Evolutionary conservation across 1,139 yeast species (phyloP).

Genomic region (Geotrichum reessii): DNA sequence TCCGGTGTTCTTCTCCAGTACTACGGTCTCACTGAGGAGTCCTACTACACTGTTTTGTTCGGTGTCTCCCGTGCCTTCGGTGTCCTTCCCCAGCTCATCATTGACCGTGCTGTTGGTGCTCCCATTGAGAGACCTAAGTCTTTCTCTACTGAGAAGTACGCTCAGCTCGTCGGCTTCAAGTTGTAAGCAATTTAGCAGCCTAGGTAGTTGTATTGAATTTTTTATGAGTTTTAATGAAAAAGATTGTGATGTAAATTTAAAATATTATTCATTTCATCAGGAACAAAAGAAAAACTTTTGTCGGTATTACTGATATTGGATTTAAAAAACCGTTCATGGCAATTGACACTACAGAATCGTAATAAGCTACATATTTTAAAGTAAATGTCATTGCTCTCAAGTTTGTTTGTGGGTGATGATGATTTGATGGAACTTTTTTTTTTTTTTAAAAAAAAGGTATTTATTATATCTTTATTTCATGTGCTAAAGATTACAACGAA

Average conservation of each 20-base stretch:
- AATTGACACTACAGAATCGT: too few relatives aligned
- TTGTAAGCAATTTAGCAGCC: constrained; percentile 22
- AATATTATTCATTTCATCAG: background rate
- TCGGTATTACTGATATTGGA: background rate
- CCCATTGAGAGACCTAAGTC: constrained; percentile 62
- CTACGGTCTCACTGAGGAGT: constrained; percentile 51
- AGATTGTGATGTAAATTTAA: constrained; percentile 1
- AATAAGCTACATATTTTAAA: too few relatives aligned
- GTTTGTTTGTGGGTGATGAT: too few relatives aligned
- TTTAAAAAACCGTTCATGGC: too few relatives aligned
- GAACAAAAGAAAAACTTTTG: background rate
- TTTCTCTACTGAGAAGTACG: constrained; percentile 44
- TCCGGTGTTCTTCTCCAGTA: constrained; percentile 54
- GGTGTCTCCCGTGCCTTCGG: constrained; percentile 57
- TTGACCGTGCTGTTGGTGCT: constrained; percentile 55
- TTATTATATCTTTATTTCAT: too few relatives aligned
- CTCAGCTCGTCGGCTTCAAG: constrained; percentile 42
- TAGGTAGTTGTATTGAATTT: background rate
- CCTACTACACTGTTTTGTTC: constrained; percentile 55
- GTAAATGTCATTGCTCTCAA: too few relatives aligned
- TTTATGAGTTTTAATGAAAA: constrained; percentile 1
- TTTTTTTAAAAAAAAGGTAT: too few relatives aligned
- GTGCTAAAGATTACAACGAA: too few relatives aligned
- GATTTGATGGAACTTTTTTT: too few relatives aligned
- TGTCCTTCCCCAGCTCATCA: constrained; percentile 52